Evolutionary conservation across 805 yeast species (phyloP).

Genomic region (Kuraishia floccosa): DNA sequence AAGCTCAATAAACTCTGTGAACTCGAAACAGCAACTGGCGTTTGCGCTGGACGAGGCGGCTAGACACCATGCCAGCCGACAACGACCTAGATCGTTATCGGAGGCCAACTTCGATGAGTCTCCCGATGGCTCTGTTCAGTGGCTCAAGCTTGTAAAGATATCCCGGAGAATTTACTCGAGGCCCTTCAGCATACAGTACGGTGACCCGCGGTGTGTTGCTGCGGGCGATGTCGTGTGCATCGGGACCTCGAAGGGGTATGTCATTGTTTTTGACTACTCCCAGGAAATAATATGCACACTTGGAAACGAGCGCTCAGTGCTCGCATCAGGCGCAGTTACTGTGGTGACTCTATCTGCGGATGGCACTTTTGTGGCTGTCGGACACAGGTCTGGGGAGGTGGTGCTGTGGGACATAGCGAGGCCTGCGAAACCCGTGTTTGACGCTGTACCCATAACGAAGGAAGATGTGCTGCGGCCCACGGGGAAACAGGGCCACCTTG

Average conservation of each 20-base stretch:
- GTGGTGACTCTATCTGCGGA: slow-evolving; percentile 54
- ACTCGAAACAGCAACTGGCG: too few species aligned
- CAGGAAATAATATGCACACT: slow-evolving; percentile 44
- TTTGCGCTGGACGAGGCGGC: too few species aligned
- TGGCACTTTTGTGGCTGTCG: slow-evolving; percentile 58
- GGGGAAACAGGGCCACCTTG: slow-evolving; percentile 22
- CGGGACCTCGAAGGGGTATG: slow-evolving; percentile 61
- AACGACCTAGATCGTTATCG: too few species aligned
- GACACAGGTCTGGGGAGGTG: slow-evolving; percentile 54
- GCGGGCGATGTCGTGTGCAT: slow-evolving; percentile 39
- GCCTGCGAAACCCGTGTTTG: slow-evolving; percentile 15
- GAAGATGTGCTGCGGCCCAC: slow-evolving; percentile 9
- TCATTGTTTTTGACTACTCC: slow-evolving; percentile 57
- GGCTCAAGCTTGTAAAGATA: slow-evolving; percentile 17
- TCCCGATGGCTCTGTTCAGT: slow-evolving; percentile 11
- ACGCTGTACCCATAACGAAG: slow-evolving; percentile 16
- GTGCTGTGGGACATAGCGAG: slow-evolving; percentile 53
- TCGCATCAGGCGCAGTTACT: slow-evolving; percentile 36
- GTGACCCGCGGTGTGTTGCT: slow-evolving; percentile 36
- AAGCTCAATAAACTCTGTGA: too few species aligned
- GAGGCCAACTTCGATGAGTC: too few species aligned
- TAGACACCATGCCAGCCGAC: too few species aligned
- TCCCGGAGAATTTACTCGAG: slow-evolving; percentile 9
- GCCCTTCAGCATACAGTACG: slow-evolving; percentile 21
- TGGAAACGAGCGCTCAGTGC: slow-evolving; percentile 15